These are phyloP conservation scores for Acacia melanoxylon DNA, from an alignment of 306 rosid species.

Conservation along the genomic window DNA sequence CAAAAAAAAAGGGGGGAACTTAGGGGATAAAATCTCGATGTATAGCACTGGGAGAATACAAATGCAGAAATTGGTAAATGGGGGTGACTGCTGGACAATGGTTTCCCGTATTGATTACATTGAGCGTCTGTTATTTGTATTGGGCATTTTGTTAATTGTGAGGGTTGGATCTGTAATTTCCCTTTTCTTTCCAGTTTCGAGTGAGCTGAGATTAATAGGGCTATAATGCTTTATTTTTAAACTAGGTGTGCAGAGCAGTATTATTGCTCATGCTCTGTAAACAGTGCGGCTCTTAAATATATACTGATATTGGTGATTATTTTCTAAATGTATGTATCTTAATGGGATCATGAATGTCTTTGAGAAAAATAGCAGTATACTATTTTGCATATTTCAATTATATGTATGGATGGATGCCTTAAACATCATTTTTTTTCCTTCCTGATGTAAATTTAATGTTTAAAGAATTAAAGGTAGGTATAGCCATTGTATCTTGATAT, in stretches of 20 bases:
- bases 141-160: background rate
- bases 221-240: background rate
- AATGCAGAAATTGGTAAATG: constrained; percentile 28
- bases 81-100: constrained; percentile 25
- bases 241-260: background rate
- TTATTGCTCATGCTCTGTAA: background rate
- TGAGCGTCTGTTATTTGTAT: background rate
- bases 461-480: background rate
- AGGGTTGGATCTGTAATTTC: background rate
- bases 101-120: constrained; percentile 21
- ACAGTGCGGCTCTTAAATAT: background rate
- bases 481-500: background rate
- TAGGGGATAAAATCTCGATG: constrained; percentile 48
- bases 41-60: constrained; percentile 45
- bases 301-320: background rate
- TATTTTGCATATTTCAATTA: background rate
- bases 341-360: background rate
- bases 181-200: background rate
- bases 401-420: background rate
- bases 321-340: background rate
- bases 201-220: background rate
- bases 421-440: background rate
- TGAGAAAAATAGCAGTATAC: background rate
- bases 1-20: constrained; percentile 26
- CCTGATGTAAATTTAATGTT: background rate